These are phyloP conservation scores for Komagataella ulmi DNA, from an alignment of 805 yeast genomes.

Conservation along the genomic window DNA sequence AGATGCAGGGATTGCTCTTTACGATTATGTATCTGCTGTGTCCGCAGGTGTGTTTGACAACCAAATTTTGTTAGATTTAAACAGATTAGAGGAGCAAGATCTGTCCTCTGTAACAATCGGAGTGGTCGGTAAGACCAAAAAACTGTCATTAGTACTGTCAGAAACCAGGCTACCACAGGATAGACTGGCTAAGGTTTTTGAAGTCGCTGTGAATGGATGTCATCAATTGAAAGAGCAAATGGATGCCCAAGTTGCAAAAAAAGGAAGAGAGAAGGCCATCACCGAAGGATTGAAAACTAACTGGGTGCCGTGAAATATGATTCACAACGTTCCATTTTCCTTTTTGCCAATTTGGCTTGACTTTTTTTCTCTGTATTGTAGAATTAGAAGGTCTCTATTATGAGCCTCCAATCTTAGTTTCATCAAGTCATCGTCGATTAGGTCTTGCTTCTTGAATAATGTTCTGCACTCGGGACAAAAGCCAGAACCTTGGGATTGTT, in stretches of 20 bases:
- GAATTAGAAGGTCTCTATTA: constrained; percentile 8
- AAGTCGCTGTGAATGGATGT: constrained; percentile 79
- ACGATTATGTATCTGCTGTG: constrained; percentile 75
- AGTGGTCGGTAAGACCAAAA: constrained; percentile 70
- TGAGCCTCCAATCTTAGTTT: constrained; percentile 32
- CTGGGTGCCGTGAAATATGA: not conserved
- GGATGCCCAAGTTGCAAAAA: constrained; percentile 74
- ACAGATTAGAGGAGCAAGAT: constrained; percentile 71
- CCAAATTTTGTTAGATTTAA: constrained; percentile 64
- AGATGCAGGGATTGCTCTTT: constrained; percentile 93
- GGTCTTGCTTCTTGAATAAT: constrained; percentile 19
- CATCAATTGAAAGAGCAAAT: constrained; percentile 70
- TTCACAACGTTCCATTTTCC: not conserved
- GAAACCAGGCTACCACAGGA: constrained; percentile 85
- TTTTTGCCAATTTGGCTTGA: not conserved
- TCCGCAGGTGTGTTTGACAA: constrained; percentile 68
- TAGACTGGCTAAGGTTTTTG: constrained; percentile 58
- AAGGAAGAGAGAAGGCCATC: constrained; percentile 27
- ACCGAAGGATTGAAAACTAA: not conserved
- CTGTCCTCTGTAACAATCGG: constrained; percentile 75
- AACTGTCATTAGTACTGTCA: constrained; percentile 59
- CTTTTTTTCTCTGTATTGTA: not conserved
- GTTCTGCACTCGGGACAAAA: constrained; percentile 50
- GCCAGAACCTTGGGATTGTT: constrained; percentile 5
- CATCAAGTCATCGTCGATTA: constrained; percentile 41